Evolutionary conservation across 2,329 filamentous ascomycete genomes (phyloP), one percentile per base, ranked within the genome.

Genomic region (Fusarium goolgardi): DNA sequence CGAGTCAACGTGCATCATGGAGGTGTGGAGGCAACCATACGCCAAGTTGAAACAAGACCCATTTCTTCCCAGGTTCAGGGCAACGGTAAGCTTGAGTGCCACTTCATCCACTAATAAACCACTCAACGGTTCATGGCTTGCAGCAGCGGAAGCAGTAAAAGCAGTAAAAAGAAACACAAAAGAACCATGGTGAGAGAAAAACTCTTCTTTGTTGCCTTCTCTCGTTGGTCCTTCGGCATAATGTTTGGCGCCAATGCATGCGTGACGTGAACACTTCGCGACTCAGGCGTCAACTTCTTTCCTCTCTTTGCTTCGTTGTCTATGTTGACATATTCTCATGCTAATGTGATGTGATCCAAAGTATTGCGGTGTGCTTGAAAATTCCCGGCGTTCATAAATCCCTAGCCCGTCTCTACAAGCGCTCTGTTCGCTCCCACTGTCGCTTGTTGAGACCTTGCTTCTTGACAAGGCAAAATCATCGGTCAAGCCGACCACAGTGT

Each of bases 31-130:
- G 54, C 44, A 58, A 27, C 62, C 53, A 50, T 59, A 44, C 46
- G 50, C 57, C 54, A 55, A 67, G 66, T 69, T 69, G 67, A 69
- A 69, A 69, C 67, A 55, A 57, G 66, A 47, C 55, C 66, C 66
- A 52, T 52, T 66, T 67, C 34, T 50, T 67, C 47, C 59, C 62
- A 40, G 63, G 59, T 34, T 67, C 54, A 69, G 43, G 50, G 46
- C 50, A 58, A 52, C 44, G 51, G 58, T 55, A 54, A 47, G 46
- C 54, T 50, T 41, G 46, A 44, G 43, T 70, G 66, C 58, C 67
- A 67, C 67, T 37, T 55, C 66, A 55, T 58, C 62, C 50, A 54
- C 65, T 50, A 55, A 58, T 29, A 27, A 55, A 51, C 45, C 43
- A 49, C 40, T 40, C 59, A 70, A 51, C 66, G 46, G 35, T 44